Conservation (phyloP, 169 alveolate genomes). For the Plasmodium chabaudi region DNA sequence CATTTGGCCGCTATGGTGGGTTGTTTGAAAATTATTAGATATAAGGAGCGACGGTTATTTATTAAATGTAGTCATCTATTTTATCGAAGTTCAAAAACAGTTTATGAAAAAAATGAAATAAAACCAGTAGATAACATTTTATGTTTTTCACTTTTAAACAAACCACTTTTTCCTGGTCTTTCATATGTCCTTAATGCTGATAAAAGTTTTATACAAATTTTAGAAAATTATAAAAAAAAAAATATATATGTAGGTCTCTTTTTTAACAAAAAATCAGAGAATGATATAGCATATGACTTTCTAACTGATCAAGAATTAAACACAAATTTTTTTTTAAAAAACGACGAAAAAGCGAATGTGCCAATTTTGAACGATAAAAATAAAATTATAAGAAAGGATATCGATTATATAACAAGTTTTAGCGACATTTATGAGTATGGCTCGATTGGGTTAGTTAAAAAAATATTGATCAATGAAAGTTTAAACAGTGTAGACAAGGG, state of each 20-base stretch:
- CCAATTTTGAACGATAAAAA: background rate
- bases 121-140: constrained; percentile 21
- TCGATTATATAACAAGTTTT: constrained; percentile 5
- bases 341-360: background rate
- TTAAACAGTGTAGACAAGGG: background rate
- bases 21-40: constrained; percentile 1
- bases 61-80: background rate
- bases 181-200: constrained; percentile 48
- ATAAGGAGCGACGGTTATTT: background rate
- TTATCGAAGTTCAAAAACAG: constrained; percentile 30
- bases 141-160: constrained; percentile 30
- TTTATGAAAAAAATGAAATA: constrained; percentile 7
- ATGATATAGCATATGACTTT: constrained; percentile 9
- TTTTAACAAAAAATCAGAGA: constrained; percentile 21
- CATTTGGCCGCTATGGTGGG: background rate
- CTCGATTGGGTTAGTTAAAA: constrained; percentile 21
- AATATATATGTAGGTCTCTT: constrained; percentile 43
- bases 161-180: constrained; percentile 72
- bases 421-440: constrained; percentile 28
- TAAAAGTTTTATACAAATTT: constrained; percentile 7
- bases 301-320: constrained; percentile 3
- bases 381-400: constrained; percentile 30
- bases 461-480: constrained; percentile 16
- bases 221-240: constrained; percentile 28
- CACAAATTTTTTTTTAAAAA: background rate